Evolutionary conservation across 768 basidiomycete genomes (phyloP).

Genomic region (Pholiota molesta): DNA sequence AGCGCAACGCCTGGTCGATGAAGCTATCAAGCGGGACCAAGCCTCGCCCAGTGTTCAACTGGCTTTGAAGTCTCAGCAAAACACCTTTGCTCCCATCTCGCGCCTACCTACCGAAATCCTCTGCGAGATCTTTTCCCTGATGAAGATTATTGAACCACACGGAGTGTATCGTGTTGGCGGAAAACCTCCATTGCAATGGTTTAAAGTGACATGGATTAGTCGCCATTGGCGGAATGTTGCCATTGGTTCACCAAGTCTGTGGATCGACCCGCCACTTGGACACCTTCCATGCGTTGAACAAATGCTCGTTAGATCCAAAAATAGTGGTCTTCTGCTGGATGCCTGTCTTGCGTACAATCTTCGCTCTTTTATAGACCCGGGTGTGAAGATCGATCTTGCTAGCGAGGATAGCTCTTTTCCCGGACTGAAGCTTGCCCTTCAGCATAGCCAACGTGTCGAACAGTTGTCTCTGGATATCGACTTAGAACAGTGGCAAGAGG

Average conservation of each 20-base stretch:
- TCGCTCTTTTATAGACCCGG: conserved; percentile 15
- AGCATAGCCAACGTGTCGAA: neutral
- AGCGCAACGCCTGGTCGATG: too few relatives aligned
- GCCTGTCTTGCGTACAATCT: conserved; percentile 6
- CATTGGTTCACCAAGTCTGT: neutral
- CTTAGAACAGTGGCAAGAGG: neutral
- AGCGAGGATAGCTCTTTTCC: neutral
- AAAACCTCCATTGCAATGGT: neutral
- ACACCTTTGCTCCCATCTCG: neutral
- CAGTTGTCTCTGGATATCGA: neutral
- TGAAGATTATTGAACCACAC: neutral
- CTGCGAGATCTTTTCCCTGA: neutral
- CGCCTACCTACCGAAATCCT: neutral
- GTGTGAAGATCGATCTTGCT: neutral
- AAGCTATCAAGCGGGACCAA: neutral
- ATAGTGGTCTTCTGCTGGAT: neutral
- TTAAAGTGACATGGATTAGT: neutral
- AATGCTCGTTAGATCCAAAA: neutral
- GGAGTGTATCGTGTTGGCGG: neutral
- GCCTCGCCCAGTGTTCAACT: too few relatives aligned
- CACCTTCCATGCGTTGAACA: neutral
- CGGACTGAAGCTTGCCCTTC: neutral
- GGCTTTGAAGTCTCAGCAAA: neutral
- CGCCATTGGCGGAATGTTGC: neutral
- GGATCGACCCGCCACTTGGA: neutral